A percentile compares a stretch with the other conserved stretches of the same genome.
These are phyloP conservation scores for Brassica rapa DNA, from an alignment of 345 rosid species.

Conservation along the genomic window DNA sequence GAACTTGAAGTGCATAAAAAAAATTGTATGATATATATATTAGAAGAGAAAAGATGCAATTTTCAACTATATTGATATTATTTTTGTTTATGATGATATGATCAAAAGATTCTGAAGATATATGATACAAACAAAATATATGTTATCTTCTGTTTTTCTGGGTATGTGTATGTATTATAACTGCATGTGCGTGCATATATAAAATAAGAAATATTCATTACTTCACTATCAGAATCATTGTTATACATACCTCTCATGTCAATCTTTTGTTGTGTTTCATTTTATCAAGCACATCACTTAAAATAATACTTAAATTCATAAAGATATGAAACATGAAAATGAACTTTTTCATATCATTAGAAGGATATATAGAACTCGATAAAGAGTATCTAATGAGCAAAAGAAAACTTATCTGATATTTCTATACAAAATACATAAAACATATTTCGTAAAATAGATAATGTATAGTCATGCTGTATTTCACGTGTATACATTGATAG, in stretches of 20 bases:
- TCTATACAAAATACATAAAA: background rate
- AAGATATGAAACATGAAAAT: conserved; percentile 22
- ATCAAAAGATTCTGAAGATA: no score
- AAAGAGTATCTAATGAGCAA: conserved; percentile 21
- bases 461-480: conserved; percentile 9
- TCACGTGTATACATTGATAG: background rate
- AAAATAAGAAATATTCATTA: conserved; percentile 26
- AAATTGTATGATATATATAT: no score
- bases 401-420: conserved; percentile 22
- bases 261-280: conserved; percentile 39
- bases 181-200: conserved; percentile 25
- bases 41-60: no score
- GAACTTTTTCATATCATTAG: conserved; percentile 26
- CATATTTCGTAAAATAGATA: background rate
- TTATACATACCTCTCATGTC: conserved; percentile 34
- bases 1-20: no score
- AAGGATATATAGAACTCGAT: conserved; percentile 7
- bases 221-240: conserved; percentile 41
- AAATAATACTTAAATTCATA: conserved; percentile 31
- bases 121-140: no score
- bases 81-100: no score
- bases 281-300: conserved; percentile 28
- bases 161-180: background rate
- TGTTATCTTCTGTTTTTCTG: background rate
- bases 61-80: no score